Base-by-base conservation (phyloP, 306 rosid genomes). In the Cucurbita ficifolia region DNA sequence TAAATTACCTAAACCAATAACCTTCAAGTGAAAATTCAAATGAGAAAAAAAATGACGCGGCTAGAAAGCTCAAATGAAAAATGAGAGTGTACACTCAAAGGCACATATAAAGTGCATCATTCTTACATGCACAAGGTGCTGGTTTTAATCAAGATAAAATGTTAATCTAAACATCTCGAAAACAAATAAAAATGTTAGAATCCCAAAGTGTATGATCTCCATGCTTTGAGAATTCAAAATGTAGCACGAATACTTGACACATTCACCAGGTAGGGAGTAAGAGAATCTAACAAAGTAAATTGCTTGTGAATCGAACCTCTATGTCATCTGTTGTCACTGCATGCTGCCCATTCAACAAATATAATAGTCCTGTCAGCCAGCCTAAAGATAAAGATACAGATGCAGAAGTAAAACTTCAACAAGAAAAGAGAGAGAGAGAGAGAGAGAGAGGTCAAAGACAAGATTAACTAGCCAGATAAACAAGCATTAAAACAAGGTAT, bases 331-430 rank as follows among this genome's bases (percentile, higher is more conserved):
- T 81, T 49, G 87, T 81, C 81, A 58, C 89, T 76, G 87, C 96
- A 73, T 83, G 90, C 97, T 90, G 98, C 87, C 79, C 85, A 87
- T 84, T 89, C 86, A 87, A 90, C 96, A 88, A 87, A 89, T 70
- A 88, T 73, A 87, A 84, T 84, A 94, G 83, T 82, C 89, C 89
- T 89, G 97, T 87, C 90, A 94, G 87, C 97, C 86, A 90, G 92
- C 87, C 97, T 86, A 87, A 88, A 85, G 89, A 86, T 85, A 84
- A 86, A 86, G 83, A 80, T 87, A 79, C 75, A 82, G 79, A 90
- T 71, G 83, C 83, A 81, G 76, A 80, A 82, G 86, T 75, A 84
- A 83, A 84, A 82, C 88, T 84, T 82, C 64, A 83, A 83, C 64
- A 55, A 72, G 81, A 78, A 74, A 70, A 72, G 16, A 79, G 79